phyloP scores from a whole-genome alignment of 352 stramenopile genomes.

The Phytophthora quininea region DNA sequence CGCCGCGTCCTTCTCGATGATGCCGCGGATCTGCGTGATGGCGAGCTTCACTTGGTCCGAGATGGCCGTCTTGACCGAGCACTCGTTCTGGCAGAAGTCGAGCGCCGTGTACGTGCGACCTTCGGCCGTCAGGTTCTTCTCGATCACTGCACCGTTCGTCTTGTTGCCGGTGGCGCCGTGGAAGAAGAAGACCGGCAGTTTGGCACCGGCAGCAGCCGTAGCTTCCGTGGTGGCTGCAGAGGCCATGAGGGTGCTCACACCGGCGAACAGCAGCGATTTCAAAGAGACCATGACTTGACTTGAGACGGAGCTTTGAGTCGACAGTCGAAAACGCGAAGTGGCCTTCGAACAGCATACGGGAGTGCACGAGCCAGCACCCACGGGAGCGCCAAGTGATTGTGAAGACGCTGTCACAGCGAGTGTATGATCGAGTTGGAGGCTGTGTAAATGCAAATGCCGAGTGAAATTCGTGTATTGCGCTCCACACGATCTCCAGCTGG shows the following conservation, averaged over 20 bases:
- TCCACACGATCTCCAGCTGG: conserved; percentile 9
- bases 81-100: conserved; percentile 50
- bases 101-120: conserved; percentile 48
- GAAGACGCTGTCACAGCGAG: conserved; percentile 12
- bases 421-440: background rate
- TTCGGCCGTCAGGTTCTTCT: conserved; percentile 49
- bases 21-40: conserved; percentile 50
- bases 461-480: background rate
- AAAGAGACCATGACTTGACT: conserved; percentile 30
- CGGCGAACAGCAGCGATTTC: conserved; percentile 20
- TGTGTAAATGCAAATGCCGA: background rate
- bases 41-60: conserved; percentile 51
- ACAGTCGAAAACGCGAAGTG: conserved; percentile 29
- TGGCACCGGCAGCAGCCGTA: conserved; percentile 7
- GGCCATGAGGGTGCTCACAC: conserved; percentile 15
- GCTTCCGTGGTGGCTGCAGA: conserved; percentile 24
- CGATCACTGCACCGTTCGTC: conserved; percentile 37
- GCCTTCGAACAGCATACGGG: conserved; percentile 2
- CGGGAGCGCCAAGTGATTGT: conserved; percentile 12
- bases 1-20: conserved; percentile 37
- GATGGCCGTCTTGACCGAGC: conserved; percentile 42
- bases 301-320: conserved; percentile 5
- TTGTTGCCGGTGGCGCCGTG: conserved; percentile 50
- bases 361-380: conserved; percentile 5
- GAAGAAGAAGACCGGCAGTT: conserved; percentile 63